phyloP scores from a whole-genome alignment of 768 basidiomycete genomes.

The Chlorophyllum brunneum region DNA sequence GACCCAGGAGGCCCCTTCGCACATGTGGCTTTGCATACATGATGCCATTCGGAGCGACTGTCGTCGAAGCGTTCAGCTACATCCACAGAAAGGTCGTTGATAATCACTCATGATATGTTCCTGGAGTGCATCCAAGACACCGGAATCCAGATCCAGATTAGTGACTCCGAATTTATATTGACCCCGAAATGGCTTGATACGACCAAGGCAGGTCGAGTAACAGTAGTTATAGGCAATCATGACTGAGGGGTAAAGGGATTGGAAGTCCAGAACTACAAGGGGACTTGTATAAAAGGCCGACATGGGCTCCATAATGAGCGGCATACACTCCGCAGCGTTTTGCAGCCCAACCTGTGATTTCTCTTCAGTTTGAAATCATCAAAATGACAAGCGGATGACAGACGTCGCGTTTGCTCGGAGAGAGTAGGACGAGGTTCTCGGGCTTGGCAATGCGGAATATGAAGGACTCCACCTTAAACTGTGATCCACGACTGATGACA shows the following conservation, averaged over 20 bases:
- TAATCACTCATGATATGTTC: constrained; percentile 73
- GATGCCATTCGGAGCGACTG: constrained; percentile 94
- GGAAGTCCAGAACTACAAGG: constrained; percentile 92
- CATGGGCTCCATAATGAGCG: constrained; percentile 90
- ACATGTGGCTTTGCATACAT: constrained; percentile 87
- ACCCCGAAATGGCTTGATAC: constrained; percentile 83
- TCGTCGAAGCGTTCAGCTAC: neutral
- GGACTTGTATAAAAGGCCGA: constrained; percentile 94
- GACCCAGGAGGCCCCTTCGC: constrained; percentile 78
- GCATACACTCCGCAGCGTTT: constrained; percentile 95
- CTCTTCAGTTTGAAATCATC: neutral
- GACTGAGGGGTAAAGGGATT: constrained; percentile 92
- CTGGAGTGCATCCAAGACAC: constrained; percentile 63
- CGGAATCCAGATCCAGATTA: constrained; percentile 64
- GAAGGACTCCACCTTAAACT: constrained; percentile 99
- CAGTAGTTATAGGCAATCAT: constrained; percentile 99
- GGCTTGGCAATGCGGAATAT: constrained; percentile 98
- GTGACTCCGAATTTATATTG: constrained; percentile 85
- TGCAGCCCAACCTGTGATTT: constrained; percentile 80
- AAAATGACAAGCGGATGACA: constrained; percentile 18
- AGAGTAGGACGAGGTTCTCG: constrained; percentile 86
- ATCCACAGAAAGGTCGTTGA: neutral
- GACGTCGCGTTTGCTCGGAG: constrained; percentile 85
- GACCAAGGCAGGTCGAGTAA: constrained; percentile 94
- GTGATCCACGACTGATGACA: constrained; percentile 90